Conservation (phyloP, 2,329 filamentous ascomycete genomes). For the Cryphonectria naterciae region DNA sequence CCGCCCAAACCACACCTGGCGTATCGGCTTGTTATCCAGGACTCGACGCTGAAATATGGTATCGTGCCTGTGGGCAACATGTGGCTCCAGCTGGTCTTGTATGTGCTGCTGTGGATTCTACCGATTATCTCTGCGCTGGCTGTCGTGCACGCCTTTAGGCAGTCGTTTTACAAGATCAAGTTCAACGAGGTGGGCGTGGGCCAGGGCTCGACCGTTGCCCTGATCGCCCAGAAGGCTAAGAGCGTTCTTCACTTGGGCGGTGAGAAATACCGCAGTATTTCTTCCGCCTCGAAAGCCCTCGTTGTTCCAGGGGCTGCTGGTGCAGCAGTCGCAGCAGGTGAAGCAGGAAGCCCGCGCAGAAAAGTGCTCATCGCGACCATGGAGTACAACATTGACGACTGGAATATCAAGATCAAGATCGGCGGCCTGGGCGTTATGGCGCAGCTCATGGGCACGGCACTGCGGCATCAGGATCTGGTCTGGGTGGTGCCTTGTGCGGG, state of each 20-base stretch:
- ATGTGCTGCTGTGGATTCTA: conserved; percentile 56
- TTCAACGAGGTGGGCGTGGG: conserved; percentile 41
- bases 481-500: conserved; percentile 67
- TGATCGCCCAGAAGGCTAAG: conserved; percentile 35
- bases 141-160: conserved; percentile 59
- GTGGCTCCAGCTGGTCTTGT: conserved; percentile 56
- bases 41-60: conserved; percentile 54
- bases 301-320: conserved; percentile 22
- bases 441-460: conserved; percentile 68
- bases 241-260: background rate
- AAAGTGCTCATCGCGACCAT: conserved; percentile 34
- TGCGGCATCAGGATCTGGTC: conserved; percentile 67
- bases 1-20: conserved; percentile 58
- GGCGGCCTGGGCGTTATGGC: conserved; percentile 73
- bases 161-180: conserved; percentile 57
- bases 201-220: conserved; percentile 21
- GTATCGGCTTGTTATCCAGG: conserved; percentile 59
- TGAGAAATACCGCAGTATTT: conserved; percentile 47
- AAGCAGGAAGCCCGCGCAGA: conserved; percentile 33
- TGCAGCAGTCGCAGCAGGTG: background rate
- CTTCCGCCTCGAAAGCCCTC: conserved; percentile 49
- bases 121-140: conserved; percentile 54
- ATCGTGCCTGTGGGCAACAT: conserved; percentile 59
- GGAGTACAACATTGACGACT: conserved; percentile 74
- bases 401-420: conserved; percentile 73